These are phyloP conservation scores for Zygosaccharomyces rouxii DNA, from an alignment of 805 yeast genomes.

Conservation along the genomic window DNA sequence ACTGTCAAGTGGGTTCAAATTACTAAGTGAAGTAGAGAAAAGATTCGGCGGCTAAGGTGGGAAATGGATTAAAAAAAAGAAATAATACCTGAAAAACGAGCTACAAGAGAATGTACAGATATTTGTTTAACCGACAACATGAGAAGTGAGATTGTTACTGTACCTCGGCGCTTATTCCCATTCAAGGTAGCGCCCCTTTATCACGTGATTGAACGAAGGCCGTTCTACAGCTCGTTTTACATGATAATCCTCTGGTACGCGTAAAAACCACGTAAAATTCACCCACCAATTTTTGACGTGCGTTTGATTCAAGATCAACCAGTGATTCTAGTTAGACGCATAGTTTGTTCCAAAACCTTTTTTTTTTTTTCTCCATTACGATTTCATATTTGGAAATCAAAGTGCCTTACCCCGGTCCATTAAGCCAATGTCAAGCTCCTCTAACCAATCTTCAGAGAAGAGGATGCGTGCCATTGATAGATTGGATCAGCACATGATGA, in stretches of 20 bases:
- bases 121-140: too few species aligned
- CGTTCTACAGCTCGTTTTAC: not conserved
- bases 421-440: slow-evolving; percentile 3
- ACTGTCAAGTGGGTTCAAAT: too few species aligned
- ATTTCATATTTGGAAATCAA: not conserved
- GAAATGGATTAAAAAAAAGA: too few species aligned
- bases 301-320: not conserved
- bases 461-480: slow-evolving; percentile 24
- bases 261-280: not conserved
- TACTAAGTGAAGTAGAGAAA: too few species aligned
- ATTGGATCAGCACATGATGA: slow-evolving; percentile 26
- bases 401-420: slow-evolving; percentile 3
- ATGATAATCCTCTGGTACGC: not conserved
- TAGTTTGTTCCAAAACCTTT: not conserved
- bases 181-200: not conserved
- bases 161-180: not conserved
- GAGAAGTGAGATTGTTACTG: too few species aligned
- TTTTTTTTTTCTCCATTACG: not conserved
- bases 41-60: too few species aligned
- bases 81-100: too few species aligned
- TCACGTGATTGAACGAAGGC: not conserved
- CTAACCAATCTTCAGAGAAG: slow-evolving; percentile 4
- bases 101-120: too few species aligned
- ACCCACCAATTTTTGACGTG: not conserved
- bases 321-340: not conserved